These are phyloP conservation scores for Neophaeococcomyces mojaviensis DNA, from an alignment of 2,329 filamentous ascomycete genomes.

Conservation along the genomic window DNA sequence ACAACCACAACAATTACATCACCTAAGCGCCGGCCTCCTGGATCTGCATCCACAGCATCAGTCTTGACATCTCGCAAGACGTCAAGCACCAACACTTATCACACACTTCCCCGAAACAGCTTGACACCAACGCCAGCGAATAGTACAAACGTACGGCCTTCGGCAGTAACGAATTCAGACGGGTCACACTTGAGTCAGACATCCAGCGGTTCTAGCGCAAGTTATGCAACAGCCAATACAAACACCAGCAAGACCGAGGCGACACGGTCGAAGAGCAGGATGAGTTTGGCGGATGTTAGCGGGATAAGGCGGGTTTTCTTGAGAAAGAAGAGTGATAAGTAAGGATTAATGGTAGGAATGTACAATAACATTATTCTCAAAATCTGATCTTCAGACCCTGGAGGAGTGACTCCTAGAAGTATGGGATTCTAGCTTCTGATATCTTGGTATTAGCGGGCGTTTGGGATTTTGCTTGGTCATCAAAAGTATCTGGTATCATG, in stretches of 20 bases:
- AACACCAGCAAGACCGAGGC: not conserved
- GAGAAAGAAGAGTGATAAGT: conserved; percentile 16
- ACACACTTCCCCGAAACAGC: not conserved
- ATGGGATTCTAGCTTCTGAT: no score
- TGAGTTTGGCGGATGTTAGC: conserved; percentile 21
- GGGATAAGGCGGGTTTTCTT: conserved; percentile 23
- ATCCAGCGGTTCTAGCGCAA: not conserved
- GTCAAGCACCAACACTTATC: conserved; percentile 6
- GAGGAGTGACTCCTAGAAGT: no score
- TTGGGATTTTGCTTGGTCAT: no score
- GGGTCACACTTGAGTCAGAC: not conserved
- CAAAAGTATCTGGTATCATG: no score
- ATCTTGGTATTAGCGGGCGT: no score
- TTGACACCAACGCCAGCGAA: conserved; percentile 9
- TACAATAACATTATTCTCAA: no score
- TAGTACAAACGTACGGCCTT: not conserved
- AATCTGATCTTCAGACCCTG: no score
- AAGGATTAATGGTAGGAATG: no score
- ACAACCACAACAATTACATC: conserved; percentile 16
- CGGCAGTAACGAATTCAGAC: not conserved
- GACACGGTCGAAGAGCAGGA: conserved; percentile 8
- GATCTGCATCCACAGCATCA: conserved; percentile 9
- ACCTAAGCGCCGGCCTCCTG: conserved; percentile 9
- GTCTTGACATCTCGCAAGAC: conserved; percentile 9
- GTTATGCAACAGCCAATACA: not conserved